Conservation (phyloP, 352 stramenopile genomes). For the Globisporangium polare region DNA sequence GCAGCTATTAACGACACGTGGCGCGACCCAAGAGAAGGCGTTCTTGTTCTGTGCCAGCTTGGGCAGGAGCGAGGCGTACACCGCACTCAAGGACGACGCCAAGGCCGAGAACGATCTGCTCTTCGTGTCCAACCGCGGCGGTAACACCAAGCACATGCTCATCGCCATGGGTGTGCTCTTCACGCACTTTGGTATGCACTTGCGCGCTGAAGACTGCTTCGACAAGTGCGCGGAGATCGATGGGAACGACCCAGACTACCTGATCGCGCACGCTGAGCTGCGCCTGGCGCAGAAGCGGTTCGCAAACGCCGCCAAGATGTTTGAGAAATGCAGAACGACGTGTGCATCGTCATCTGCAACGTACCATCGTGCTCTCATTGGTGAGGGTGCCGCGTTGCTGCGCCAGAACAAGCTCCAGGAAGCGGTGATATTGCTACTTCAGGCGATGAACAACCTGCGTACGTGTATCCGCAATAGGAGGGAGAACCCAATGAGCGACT, state of each 20-base stretch:
- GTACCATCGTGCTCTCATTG: conserved; percentile 44
- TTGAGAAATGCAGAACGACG: conserved; percentile 29
- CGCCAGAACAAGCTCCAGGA: conserved; percentile 42
- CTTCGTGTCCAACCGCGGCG: conserved; percentile 36
- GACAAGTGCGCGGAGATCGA: conserved; percentile 31
- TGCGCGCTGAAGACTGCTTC: conserved; percentile 45
- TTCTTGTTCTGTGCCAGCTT: conserved; percentile 43
- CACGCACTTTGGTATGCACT: conserved; percentile 46
- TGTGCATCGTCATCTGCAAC: conserved; percentile 22
- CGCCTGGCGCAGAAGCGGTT: conserved; percentile 42
- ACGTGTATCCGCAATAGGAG: conserved; percentile 16
- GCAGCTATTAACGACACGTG: neutral
- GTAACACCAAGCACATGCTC: conserved; percentile 20
- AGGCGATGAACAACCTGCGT: conserved; percentile 34
- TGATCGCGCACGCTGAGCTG: conserved; percentile 46
- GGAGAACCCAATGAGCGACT: neutral
- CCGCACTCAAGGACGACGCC: conserved; percentile 18
- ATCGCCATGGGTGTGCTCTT: conserved; percentile 54
- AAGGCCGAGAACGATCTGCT: conserved; percentile 34
- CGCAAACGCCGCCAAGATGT: conserved; percentile 26
- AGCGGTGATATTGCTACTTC: conserved; percentile 29
- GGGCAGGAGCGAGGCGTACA: conserved; percentile 36
- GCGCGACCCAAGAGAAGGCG: conserved; percentile 18
- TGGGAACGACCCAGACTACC: conserved; percentile 31
- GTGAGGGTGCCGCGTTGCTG: conserved; percentile 35